A percentile compares a stretch with the other conserved stretches of the same genome.
Conservation (phyloP, 441 rosid genomes). For the Capsella rubella region DNA sequence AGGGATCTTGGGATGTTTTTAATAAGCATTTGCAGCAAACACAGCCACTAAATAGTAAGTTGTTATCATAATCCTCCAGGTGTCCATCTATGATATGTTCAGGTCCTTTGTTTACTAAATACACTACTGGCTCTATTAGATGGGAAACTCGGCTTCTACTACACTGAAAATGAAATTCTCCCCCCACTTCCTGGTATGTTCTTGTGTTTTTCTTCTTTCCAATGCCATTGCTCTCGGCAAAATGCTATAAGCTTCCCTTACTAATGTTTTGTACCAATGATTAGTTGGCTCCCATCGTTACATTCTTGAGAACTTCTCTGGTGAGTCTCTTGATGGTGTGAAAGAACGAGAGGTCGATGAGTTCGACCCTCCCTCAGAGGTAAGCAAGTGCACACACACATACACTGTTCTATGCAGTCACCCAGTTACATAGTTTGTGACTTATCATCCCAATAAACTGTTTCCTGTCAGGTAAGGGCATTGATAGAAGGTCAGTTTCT, state of each 20-base stretch:
- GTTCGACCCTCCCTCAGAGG: conserved; percentile 93
- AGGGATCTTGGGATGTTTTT: conserved; percentile 83
- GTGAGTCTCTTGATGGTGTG: conserved; percentile 52
- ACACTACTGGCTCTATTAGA: conserved; percentile 50
- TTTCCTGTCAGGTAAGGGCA: conserved; percentile 71
- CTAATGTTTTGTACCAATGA: conserved; percentile 14
- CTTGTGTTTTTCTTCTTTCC: conserved; percentile 8
- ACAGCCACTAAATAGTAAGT: conserved; percentile 72
- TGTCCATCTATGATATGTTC: conserved; percentile 29
- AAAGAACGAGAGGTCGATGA: conserved; percentile 65
- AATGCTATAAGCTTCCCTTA: background rate
- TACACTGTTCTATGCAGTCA: conserved; percentile 1
- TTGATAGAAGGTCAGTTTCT: conserved; percentile 89
- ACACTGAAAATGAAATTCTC: conserved; percentile 92
- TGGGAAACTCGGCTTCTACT: conserved; percentile 94
- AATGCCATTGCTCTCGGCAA: background rate
- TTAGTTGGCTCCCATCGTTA: conserved; percentile 91
- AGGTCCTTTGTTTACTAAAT: conserved; percentile 38
- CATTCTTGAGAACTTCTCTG: conserved; percentile 62
- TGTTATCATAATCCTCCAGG: background rate
- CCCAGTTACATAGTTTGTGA: background rate
- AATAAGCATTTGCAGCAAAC: conserved; percentile 71
- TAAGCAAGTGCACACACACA: conserved; percentile 35
- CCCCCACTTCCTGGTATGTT: conserved; percentile 90
- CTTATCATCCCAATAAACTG: background rate